Base-by-base conservation (phyloP, 192 early-diverging fungal genomes). In the Linnemannia exigua region DNA sequence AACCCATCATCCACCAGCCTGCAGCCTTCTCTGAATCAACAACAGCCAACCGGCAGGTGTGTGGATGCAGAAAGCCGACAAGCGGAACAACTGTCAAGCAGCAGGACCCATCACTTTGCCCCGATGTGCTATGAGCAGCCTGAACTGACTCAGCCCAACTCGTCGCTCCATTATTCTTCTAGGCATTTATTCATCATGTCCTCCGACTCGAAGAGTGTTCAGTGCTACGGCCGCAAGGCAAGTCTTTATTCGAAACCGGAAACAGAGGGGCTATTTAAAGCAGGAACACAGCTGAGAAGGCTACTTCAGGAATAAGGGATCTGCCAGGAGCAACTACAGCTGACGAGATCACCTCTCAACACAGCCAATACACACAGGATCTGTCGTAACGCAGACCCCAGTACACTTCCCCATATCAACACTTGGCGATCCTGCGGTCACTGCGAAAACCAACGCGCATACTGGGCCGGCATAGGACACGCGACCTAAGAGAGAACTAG, bases 221-320 rank as follows among this genome's bases (percentile, higher is more conserved):
- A 86, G 84, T 86, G 84, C 84, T 86, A 86, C 84, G 84, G 84
- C 70, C 84, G 84, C 84, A 86, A 86, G 84, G 84, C 84, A 86
- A 86, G 84, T 86, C 74, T 84, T 20, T 82, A 31, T 28, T 38
- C 17, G 17, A 8, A 63, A 70, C 11, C 12, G 58, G 28, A 63
- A 50, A 31, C 58, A 14, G 58, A n/a, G 31, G 58, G 11, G 31
- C 12, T 31, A 12, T 9, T 8, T 8, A n/a, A n/a, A n/a, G n/a
- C n/a, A 31, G 28, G 28, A 63, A 25, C 17, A 1, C 28, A 14
- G 12, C 28, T 9, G 3, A 9, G 41, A 31, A 25, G 58, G 58
- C 12, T 31, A 0, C 8, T 31, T 28, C 58, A 63, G 58, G 28
- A 63, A 31, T 63, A 63, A 2, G 28, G 58, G 58, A 63, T 31